phyloP scores from a whole-genome alignment of 805 yeast species.

The Schizosaccharomyces pombe region DNA sequence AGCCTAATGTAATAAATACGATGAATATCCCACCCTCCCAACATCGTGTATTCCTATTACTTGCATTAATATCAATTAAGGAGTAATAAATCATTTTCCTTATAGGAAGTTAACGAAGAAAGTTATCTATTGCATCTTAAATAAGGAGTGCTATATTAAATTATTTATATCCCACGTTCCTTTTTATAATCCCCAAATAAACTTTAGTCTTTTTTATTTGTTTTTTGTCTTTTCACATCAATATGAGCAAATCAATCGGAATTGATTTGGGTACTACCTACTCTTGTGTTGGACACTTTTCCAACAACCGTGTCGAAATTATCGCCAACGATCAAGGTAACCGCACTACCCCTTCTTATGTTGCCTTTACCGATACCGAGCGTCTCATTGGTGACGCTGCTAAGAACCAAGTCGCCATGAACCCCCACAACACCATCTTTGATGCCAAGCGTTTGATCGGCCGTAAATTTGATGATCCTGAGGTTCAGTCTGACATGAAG shows the following conservation, averaged over 20 bases:
- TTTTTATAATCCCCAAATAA: no score
- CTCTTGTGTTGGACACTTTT: slow-evolving; percentile 83
- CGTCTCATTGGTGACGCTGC: slow-evolving; percentile 95
- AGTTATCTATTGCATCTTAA: no score
- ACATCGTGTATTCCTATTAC: neutral
- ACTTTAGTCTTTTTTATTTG: neutral
- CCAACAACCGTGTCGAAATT: slow-evolving; percentile 76
- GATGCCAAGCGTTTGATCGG: slow-evolving; percentile 92
- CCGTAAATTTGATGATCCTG: slow-evolving; percentile 54
- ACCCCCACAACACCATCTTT: slow-evolving; percentile 78
- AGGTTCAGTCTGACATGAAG: slow-evolving; percentile 55
- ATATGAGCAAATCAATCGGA: slow-evolving; percentile 31
- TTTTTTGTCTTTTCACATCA: slow-evolving; percentile 6
- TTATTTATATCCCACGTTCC: no score
- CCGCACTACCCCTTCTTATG: slow-evolving; percentile 93
- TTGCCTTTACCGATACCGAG: slow-evolving; percentile 87
- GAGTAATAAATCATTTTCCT: no score
- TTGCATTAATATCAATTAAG: neutral
- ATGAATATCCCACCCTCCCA: neutral
- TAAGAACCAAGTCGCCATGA: slow-evolving; percentile 94
- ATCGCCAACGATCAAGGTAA: slow-evolving; percentile 96
- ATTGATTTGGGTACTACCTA: slow-evolving; percentile 94
- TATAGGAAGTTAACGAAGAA: no score
- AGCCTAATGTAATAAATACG: neutral
- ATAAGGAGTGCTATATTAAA: no score